Conservation (phyloP, 1,284 basidiomycete species). For the Quambalaria eucalypti region DNA sequence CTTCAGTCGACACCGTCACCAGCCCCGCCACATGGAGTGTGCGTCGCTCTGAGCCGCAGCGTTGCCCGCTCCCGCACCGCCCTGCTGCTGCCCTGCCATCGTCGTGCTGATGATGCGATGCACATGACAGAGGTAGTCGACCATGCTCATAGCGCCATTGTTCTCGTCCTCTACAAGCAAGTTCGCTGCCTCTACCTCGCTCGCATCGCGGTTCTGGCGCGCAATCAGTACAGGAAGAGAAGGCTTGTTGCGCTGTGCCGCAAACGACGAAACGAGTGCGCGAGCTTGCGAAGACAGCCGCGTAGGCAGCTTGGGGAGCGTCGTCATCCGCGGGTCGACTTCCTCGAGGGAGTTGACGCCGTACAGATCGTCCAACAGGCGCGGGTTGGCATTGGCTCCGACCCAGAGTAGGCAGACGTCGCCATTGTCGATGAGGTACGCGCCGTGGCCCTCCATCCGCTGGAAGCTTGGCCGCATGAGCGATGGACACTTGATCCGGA, state of each 20-base stretch:
- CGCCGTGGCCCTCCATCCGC: slow-evolving; percentile 80
- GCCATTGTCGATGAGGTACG: slow-evolving; percentile 91
- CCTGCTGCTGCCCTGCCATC: not conserved
- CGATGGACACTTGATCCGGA: slow-evolving; percentile 61
- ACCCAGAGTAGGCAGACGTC: slow-evolving; percentile 86
- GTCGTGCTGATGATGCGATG: slow-evolving; percentile 35
- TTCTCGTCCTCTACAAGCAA: slow-evolving; percentile 95
- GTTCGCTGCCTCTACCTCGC: slow-evolving; percentile 90
- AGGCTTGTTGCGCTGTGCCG: slow-evolving; percentile 57
- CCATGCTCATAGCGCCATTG: slow-evolving; percentile 68
- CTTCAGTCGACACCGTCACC: no score
- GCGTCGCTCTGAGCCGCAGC: not conserved
- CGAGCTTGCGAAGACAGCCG: slow-evolving; percentile 73
- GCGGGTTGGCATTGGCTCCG: slow-evolving; percentile 69
- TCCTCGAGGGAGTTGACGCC: slow-evolving; percentile 68
- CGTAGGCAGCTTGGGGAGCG: slow-evolving; percentile 66
- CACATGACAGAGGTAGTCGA: slow-evolving; percentile 44
- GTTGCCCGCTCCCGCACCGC: not conserved
- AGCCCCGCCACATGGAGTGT: not conserved
- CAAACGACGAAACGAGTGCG: slow-evolving; percentile 69
- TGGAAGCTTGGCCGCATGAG: slow-evolving; percentile 75
- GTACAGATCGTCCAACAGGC: slow-evolving; percentile 75
- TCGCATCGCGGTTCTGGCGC: slow-evolving; percentile 83
- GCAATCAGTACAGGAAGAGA: slow-evolving; percentile 66
- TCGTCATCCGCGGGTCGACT: slow-evolving; percentile 63